Conservation (phyloP, 176 grass and related monocot species). For the Triticum timopheevii region DNA sequence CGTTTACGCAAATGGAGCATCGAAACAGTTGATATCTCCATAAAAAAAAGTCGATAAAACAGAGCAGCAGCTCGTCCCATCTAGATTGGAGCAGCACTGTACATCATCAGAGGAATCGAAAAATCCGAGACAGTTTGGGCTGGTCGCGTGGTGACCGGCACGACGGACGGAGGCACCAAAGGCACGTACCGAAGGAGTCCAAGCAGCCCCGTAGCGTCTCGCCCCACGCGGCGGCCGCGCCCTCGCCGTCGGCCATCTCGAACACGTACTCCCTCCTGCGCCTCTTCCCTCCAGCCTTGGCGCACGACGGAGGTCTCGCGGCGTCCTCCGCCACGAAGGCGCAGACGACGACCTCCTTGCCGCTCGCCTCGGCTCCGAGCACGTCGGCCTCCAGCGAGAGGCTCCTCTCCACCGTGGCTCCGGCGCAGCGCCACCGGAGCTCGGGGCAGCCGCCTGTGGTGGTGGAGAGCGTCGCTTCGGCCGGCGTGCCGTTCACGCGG, state of each 20-base stretch:
- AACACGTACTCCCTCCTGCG: conserved; percentile 58
- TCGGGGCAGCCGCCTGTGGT: background rate
- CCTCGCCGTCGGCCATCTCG: conserved; percentile 50
- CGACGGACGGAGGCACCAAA: background rate
- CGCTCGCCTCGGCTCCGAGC: conserved; percentile 45
- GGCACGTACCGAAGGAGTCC: conserved; percentile 48
- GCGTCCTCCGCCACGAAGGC: conserved; percentile 30
- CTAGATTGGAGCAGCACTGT: background rate
- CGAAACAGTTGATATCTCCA: background rate
- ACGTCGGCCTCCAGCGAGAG: conserved; percentile 65
- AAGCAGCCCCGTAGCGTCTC: conserved; percentile 31
- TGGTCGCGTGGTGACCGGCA: background rate
- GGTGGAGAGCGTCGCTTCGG: conserved; percentile 35
- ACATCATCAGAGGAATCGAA: background rate
- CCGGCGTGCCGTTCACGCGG: conserved; percentile 42
- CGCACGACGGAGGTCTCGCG: conserved; percentile 6
- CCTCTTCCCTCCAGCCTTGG: conserved; percentile 11
- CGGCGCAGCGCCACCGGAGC: conserved; percentile 42
- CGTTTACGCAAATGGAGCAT: background rate
- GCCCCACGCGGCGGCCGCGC: conserved; percentile 33
- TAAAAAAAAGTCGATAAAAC: background rate
- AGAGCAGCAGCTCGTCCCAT: background rate
- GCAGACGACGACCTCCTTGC: conserved; percentile 46
- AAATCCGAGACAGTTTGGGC: background rate
- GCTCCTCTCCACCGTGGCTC: background rate